Base-by-base conservation (phyloP, 768 basidiomycete genomes). In the Suillus americanus region DNA sequence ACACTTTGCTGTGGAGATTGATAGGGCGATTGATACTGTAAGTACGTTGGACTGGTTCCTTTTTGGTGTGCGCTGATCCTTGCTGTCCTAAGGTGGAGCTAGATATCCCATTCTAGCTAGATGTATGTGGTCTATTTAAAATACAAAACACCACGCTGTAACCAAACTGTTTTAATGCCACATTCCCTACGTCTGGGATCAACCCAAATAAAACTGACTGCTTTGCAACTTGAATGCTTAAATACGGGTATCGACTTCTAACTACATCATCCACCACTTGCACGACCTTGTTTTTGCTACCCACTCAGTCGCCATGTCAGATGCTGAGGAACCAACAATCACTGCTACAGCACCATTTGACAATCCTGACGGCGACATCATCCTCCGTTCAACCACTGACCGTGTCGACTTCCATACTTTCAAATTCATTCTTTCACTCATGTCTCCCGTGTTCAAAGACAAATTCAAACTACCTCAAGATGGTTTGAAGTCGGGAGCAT, bases 361-460 rank as follows among this genome's bases (percentile, higher is more conserved):
- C 54, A 69, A 74, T 46, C 65, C 59, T n/a, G 70, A 75, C 28
- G 77, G 76, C 7, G 79, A 81, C 62, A 63, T 79, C 51, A 70
- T 79, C 30, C 68, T 82, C 13, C 73, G 75, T n/a, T 80, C 78
- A 2, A 61, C 69, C 1, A 78, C 81, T 65, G 71, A 70, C 2
- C 16, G 3, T 10, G 74, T 77, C 0, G 56, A 75, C 18, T 82
- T 82, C 65, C 76, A 74, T 33, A 68, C 81, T 25, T 76, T 76
- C 64, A 77, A 74, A 28, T 64, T 75, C 60, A 74, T 78, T n/a
- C 69, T 83, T 14, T 71, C 72, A 16, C 77, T 72, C 61, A 73
- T 75, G 3, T 81, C 78, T 5, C 66, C 75, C 20, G 73, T 80
- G 41, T 80, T 81, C 65, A 68, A 69, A 45, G 72, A 73, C 45